phyloP scores from a whole-genome alignment of 1,284 basidiomycete genomes.

The Neolentinus lepideus region DNA sequence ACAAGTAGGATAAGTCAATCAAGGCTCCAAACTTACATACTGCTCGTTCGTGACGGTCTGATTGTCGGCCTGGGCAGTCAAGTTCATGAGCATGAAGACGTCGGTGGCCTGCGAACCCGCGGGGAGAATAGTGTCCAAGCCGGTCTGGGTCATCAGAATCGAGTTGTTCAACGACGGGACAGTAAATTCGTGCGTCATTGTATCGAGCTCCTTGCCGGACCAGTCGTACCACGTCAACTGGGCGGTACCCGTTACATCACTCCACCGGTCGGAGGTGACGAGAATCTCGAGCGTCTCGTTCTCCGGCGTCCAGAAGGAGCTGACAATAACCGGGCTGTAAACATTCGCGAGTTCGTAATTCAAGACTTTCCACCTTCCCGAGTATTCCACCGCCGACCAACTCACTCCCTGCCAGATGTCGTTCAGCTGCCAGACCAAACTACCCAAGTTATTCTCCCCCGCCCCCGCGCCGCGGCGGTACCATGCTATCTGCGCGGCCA shows the following conservation, averaged over 20 bases:
- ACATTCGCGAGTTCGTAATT: slow-evolving; percentile 42
- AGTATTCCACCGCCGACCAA: slow-evolving; percentile 57
- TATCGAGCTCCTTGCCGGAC: slow-evolving; percentile 34
- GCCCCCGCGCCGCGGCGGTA: slow-evolving; percentile 51
- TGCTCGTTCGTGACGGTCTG: slow-evolving; percentile 42
- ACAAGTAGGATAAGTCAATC: not conserved
- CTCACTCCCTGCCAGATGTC: slow-evolving; percentile 62
- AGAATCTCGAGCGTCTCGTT: slow-evolving; percentile 43
- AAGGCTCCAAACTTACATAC: slow-evolving; percentile 31
- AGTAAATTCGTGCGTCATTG: slow-evolving; percentile 31
- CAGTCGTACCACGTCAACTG: slow-evolving; percentile 57
- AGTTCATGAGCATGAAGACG: slow-evolving; percentile 44
- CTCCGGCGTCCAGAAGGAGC: slow-evolving; percentile 46
- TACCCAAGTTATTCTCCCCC: slow-evolving; percentile 53
- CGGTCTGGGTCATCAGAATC: slow-evolving; percentile 30
- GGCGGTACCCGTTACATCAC: slow-evolving; percentile 37
- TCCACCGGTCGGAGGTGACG: slow-evolving; percentile 45
- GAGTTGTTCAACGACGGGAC: slow-evolving; percentile 46
- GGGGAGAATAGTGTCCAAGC: slow-evolving; percentile 38
- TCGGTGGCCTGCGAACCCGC: slow-evolving; percentile 30
- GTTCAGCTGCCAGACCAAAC: slow-evolving; percentile 59
- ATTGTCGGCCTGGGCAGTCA: slow-evolving; percentile 38
- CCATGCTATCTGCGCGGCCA: slow-evolving; percentile 52
- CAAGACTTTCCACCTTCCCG: slow-evolving; percentile 56
- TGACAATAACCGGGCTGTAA: slow-evolving; percentile 43